Evolutionary conservation across 257 asterid species (phyloP).

Genomic region (Nicotiana sylvestris): DNA sequence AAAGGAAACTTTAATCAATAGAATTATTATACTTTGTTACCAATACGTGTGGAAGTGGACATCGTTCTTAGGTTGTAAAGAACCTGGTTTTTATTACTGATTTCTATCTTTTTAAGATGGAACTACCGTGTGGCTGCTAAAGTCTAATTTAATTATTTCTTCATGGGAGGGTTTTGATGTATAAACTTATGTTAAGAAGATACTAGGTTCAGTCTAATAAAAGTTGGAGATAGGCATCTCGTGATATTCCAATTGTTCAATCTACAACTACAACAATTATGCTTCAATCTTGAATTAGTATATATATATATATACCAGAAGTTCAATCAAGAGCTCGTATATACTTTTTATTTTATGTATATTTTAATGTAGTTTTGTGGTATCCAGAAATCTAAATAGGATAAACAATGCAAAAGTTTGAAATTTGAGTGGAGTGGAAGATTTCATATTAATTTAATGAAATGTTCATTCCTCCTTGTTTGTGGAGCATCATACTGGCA

Average conservation of each 20-base stretch:
- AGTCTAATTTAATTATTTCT: neutral
- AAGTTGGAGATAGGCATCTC: neutral
- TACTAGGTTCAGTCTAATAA: neutral
- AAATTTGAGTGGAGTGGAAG: neutral
- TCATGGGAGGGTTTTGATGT: neutral
- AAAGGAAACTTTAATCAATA: neutral
- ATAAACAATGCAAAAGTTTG: neutral
- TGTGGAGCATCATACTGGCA: neutral
- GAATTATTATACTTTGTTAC: neutral
- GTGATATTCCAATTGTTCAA: neutral
- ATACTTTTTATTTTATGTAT: neutral
- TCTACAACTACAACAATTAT: neutral
- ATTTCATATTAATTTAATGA: neutral
- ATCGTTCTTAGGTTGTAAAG: neutral
- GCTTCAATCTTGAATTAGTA: neutral
- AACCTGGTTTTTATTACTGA: too few species aligned
- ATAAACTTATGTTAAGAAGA: neutral
- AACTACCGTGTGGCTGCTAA: neutral
- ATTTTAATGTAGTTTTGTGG: neutral
- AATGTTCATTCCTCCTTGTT: neutral
- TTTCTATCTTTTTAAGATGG: too few species aligned
- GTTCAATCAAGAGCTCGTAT: neutral
- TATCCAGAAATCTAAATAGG: neutral
- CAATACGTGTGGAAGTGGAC: neutral
- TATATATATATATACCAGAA: neutral